Conservation (phyloP, 805 yeast genomes). For the Candida silvatica region DNA sequence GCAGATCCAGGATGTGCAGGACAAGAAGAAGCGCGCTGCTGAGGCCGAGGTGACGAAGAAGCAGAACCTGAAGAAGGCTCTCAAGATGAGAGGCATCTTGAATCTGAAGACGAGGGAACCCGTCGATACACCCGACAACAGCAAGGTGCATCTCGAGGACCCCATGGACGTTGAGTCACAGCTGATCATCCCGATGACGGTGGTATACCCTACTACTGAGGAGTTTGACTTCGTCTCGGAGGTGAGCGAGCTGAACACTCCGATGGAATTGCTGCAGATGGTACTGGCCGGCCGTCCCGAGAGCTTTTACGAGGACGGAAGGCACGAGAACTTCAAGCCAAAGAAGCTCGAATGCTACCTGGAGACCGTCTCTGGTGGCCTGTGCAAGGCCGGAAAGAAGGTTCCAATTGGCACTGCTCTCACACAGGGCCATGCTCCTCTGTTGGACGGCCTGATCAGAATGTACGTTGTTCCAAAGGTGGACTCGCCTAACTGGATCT, state of each 20-base stretch:
- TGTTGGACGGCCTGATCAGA: conserved; percentile 66
- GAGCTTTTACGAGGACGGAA: conserved; percentile 58
- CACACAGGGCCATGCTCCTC: conserved; percentile 61
- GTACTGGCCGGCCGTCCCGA: conserved; percentile 54
- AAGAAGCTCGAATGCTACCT: conserved; percentile 63
- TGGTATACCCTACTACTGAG: conserved; percentile 74
- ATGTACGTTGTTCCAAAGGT: conserved; percentile 73
- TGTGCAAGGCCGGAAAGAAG: conserved; percentile 78
- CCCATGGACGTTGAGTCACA: conserved; percentile 65
- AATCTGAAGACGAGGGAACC: conserved; percentile 43
- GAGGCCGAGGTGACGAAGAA: conserved; percentile 33
- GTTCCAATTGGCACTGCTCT: conserved; percentile 57
- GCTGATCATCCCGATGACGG: conserved; percentile 70
- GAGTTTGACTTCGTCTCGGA: conserved; percentile 78
- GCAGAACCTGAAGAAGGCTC: conserved; percentile 46
- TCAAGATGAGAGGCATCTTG: conserved; percentile 48
- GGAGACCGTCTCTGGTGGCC: conserved; percentile 79
- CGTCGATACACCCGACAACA: conserved; percentile 44
- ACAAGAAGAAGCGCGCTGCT: conserved; percentile 24
- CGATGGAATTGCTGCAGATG: conserved; percentile 51
- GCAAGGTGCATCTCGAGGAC: conserved; percentile 52
- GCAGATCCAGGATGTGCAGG: conserved; percentile 18
- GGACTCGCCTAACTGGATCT: conserved; percentile 57
- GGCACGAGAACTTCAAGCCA: conserved; percentile 48
- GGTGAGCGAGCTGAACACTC: conserved; percentile 63